Conservation (phyloP, 2,329 filamentous ascomycete genomes). For the Didymella lethalis region DNA sequence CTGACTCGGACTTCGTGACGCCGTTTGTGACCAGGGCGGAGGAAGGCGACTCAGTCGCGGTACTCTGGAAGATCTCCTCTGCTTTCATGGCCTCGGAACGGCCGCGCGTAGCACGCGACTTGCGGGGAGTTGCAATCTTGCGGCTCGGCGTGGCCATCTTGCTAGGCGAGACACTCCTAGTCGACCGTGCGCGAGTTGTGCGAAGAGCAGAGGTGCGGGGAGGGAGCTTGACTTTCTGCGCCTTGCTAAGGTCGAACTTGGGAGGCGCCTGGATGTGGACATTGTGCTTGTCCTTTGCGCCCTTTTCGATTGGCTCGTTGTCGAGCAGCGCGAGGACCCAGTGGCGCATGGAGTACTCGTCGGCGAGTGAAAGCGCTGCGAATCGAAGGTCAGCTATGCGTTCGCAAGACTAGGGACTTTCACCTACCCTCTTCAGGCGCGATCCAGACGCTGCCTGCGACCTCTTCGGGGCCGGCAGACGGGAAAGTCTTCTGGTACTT, state of each 20-base stretch:
- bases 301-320: slow-evolving; percentile 76
- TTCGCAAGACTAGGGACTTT: neutral
- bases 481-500: slow-evolving; percentile 83
- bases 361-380: slow-evolving; percentile 79
- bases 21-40: slow-evolving; percentile 53
- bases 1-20: slow-evolving; percentile 51
- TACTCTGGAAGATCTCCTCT: slow-evolving; percentile 50
- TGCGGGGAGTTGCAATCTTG: slow-evolving; percentile 62
- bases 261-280: slow-evolving; percentile 79
- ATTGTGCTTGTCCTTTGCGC: slow-evolving; percentile 73
- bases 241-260: slow-evolving; percentile 69
- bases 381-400: slow-evolving; percentile 29
- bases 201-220: slow-evolving; percentile 42
- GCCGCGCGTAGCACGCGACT: slow-evolving; percentile 58
- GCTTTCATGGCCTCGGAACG: slow-evolving; percentile 40
- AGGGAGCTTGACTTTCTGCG: slow-evolving; percentile 40
- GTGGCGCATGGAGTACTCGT: slow-evolving; percentile 82
- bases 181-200: slow-evolving; percentile 59
- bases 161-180: slow-evolving; percentile 67
- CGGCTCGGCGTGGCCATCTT: slow-evolving; percentile 57
- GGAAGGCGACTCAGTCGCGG: slow-evolving; percentile 58
- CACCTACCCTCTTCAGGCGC: slow-evolving; percentile 72
- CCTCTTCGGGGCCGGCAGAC: slow-evolving; percentile 87
- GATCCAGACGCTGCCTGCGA: slow-evolving; percentile 97
- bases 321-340: slow-evolving; percentile 96